Evolutionary conservation across 2,329 filamentous ascomycete species (phyloP), one percentile per base, ranked within the genome.

Genomic region (Botrytis squamosa): DNA sequence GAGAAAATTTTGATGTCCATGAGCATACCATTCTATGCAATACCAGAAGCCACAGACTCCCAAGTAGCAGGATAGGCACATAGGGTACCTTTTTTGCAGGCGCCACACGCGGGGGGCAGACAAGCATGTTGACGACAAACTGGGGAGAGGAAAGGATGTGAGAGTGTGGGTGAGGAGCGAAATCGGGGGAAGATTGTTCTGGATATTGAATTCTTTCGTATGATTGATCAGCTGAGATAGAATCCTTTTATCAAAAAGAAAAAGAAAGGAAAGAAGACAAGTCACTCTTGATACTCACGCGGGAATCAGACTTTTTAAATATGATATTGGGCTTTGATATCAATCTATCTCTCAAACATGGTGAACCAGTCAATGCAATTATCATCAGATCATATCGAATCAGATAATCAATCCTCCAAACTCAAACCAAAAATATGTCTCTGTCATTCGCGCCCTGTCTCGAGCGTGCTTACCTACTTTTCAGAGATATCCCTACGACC

Each of bases 41-140:
- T 38, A 25, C 38, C 22, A 63, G 60, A 6, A 63, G 33, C 36
- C 60, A 38, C 60, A 42, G 8, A 38, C 16, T 63, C 40, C 60
- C 60, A 63, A 40, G 36, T 7, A 63, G 60, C 36, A 63, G 36
- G 60, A 63, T 63, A 62, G 36, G 22, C 33, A 38, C 57, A 42
- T 65, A 52, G 38, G 64, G 33, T 40, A 52, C 33, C 46, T 33
- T 63, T 63, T 55, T 71, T 42, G 69, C 69, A 65, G 40, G 44
- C 44, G 69, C 59, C 59, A 52, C 44, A 63, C 36, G 66, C 66
- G 66, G 66, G 49, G 36, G 49, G 44, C 22, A 36, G 42, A 65
- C 69, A 71, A 65, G 69, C 69, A 71, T 71, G 70, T 65, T 71
- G 70, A 71, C 44, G 70, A 44, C 44, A 71, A 55, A 25, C 44